Evolutionary conservation across 176 grass and related monocot genomes (phyloP), one percentile per base, ranked within the genome.

Genomic region (Otatea glauca): DNA sequence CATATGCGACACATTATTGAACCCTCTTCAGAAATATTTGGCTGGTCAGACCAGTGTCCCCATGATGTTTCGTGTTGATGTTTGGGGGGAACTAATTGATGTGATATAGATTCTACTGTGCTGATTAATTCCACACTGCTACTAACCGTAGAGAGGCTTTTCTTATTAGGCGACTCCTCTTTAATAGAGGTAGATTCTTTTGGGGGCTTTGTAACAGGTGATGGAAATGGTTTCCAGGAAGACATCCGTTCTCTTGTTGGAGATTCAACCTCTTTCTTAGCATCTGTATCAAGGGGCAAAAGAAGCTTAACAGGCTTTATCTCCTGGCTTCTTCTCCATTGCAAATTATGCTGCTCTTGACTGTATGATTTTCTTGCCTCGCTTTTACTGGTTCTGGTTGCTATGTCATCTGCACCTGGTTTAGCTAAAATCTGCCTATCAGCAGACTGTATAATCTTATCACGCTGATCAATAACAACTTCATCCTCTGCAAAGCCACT

Each of bases 1-100:
- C 97, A 99, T 91, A 99, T 99, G 81, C 97, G 97, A 83, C 97
- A 99, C 97, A 99, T 99, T 85, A 99, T 99, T 63, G 93, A 96
- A 64, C 93, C 93, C 75, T 99, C 97, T 88, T 99, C 97, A 72
- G 93, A 92, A 84, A 90, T 90, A 92, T 86, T 96, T 74, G 90
- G 96, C 83, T 99, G 92, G 80, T 99, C 93, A 76, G 88, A 73
- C 97, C 97, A 99, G 74, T 96, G 88, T 69, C 92, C 92, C 97
- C 97, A 92, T 65, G 93, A 99, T 84, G 82, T 84, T 75, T 92
- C 90, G 53, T 86, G 96, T 71, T 89, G 90, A 93, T 92, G 86
- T 79, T 92, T 96, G 70, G 84, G 75, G 86, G 87, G 72, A 92
- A 91, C 45, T n/a, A 88, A 83, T 77, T 87, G 82, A 66, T 84